These are phyloP conservation scores for Karstenula rhodostoma DNA, from an alignment of 2,329 filamentous ascomycete species.

Conservation along the genomic window DNA sequence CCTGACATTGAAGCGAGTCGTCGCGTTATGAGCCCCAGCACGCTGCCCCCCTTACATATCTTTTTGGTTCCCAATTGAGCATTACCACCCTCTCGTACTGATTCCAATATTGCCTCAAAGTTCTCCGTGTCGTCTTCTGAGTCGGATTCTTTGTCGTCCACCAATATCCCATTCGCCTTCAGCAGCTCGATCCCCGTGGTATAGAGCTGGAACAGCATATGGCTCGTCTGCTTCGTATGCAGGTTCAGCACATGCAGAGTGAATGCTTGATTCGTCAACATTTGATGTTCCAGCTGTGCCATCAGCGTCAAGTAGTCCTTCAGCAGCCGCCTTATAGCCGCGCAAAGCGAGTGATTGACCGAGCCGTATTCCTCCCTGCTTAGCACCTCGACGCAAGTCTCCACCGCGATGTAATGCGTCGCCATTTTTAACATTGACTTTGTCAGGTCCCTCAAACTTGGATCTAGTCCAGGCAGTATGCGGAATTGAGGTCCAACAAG, in stretches of 20 bases:
- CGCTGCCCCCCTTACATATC: conserved; percentile 94
- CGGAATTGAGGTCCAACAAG: conserved; percentile 83
- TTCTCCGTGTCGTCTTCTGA: conserved; percentile 80
- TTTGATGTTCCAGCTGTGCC: conserved; percentile 91
- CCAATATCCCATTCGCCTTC: conserved; percentile 85
- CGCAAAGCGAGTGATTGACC: conserved; percentile 94
- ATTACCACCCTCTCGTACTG: conserved; percentile 85
- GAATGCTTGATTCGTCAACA: conserved; percentile 86
- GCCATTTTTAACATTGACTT: conserved; percentile 92
- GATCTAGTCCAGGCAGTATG: conserved; percentile 84
- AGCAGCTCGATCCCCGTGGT: conserved; percentile 79
- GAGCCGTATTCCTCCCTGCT: conserved; percentile 91
- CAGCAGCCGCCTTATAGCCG: conserved; percentile 88
- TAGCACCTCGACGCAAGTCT: conserved; percentile 93
- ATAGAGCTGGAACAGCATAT: conserved; percentile 92
- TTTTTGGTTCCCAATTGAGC: conserved; percentile 85
- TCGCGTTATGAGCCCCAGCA: conserved; percentile 86
- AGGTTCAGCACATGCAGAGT: conserved; percentile 93
- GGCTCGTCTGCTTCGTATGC: conserved; percentile 86
- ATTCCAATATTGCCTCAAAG: conserved; percentile 92
- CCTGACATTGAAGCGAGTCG: conserved; percentile 89
- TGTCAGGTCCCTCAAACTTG: conserved; percentile 87
- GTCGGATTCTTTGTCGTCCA: conserved; percentile 74
- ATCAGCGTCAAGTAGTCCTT: conserved; percentile 95
- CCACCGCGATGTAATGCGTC: conserved; percentile 88